phyloP scores from a whole-genome alignment of 2,329 filamentous ascomycete genomes.

The Zymoseptoria crescenta region DNA sequence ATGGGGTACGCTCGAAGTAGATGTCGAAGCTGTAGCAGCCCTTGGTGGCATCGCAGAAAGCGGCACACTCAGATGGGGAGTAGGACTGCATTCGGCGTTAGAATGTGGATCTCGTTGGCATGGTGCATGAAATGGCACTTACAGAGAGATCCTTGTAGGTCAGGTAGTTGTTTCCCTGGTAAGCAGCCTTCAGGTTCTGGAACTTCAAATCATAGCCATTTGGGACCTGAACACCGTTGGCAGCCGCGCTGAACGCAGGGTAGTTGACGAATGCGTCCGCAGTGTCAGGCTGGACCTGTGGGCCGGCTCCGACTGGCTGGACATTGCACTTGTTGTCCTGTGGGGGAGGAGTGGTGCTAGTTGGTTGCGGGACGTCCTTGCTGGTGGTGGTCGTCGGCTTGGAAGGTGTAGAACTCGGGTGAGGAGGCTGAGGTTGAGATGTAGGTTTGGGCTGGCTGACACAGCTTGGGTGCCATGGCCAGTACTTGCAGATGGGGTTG shows the following conservation, averaged over 20 bases:
- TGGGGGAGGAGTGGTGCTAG: background rate
- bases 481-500: background rate
- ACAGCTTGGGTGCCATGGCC: background rate
- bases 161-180: constrained; percentile 2
- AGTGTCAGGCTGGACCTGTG: constrained; percentile 5
- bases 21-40: constrained; percentile 31
- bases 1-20: constrained; percentile 30
- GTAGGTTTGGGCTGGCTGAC: background rate
- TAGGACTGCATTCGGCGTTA: constrained; percentile 29
- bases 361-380: background rate
- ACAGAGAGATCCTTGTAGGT: constrained; percentile 20
- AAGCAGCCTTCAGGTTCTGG: constrained; percentile 10
- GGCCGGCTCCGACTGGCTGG: background rate
- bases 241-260: constrained; percentile 11
- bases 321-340: background rate
- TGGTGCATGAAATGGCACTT: constrained; percentile 25
- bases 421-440: background rate
- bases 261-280: constrained; percentile 7
- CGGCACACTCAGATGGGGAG: constrained; percentile 25
- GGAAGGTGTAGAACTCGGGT: background rate
- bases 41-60: constrained; percentile 25
- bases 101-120: constrained; percentile 22
- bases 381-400: background rate
- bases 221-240: constrained; percentile 5
- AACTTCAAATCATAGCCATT: constrained; percentile 7